These are phyloP conservation scores for Cutaneotrichosporon sp. DNA, from an alignment of 1,284 basidiomycete genomes.

Conservation along the genomic window DNA sequence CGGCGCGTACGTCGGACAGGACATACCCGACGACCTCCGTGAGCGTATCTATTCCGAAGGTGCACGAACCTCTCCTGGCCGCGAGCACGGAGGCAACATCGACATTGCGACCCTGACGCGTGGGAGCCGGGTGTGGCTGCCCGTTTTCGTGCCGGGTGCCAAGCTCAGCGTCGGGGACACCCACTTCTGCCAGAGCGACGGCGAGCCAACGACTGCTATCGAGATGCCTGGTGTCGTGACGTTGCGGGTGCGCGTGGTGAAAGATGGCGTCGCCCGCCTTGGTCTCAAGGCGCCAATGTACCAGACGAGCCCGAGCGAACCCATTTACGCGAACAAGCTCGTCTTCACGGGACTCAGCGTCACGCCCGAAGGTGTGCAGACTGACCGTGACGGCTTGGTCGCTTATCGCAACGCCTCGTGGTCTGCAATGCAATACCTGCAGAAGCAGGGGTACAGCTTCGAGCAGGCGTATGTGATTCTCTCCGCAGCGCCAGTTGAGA, in stretches of 20 bases:
- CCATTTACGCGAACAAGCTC: slow-evolving; percentile 21
- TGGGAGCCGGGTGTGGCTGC: slow-evolving; percentile 42
- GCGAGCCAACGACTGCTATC: slow-evolving; percentile 51
- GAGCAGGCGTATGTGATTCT: slow-evolving; percentile 70
- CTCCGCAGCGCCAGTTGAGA: slow-evolving; percentile 67
- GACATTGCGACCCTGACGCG: slow-evolving; percentile 71
- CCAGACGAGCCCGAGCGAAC: slow-evolving; percentile 21
- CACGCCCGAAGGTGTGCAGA: slow-evolving; percentile 19
- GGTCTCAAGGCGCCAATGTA: slow-evolving; percentile 70
- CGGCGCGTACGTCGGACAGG: slow-evolving; percentile 63
- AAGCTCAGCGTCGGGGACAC: slow-evolving; percentile 73
- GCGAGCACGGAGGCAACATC: slow-evolving; percentile 76
- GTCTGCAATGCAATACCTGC: slow-evolving; percentile 67
- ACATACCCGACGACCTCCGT: slow-evolving; percentile 53
- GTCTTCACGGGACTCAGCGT: slow-evolving; percentile 29
- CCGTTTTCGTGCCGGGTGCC: slow-evolving; percentile 69
- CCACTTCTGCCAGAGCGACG: slow-evolving; percentile 77
- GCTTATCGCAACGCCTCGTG: slow-evolving; percentile 71
- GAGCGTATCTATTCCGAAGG: slow-evolving; percentile 63
- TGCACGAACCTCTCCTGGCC: slow-evolving; percentile 66
- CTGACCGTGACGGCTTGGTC: slow-evolving; percentile 21
- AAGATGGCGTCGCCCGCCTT: slow-evolving; percentile 68
- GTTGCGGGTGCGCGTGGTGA: slow-evolving; percentile 69
- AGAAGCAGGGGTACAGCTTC: slow-evolving; percentile 42
- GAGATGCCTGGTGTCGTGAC: slow-evolving; percentile 65